Base-by-base conservation (phyloP, 306 rosid species). In the Neltuma alba region DNA sequence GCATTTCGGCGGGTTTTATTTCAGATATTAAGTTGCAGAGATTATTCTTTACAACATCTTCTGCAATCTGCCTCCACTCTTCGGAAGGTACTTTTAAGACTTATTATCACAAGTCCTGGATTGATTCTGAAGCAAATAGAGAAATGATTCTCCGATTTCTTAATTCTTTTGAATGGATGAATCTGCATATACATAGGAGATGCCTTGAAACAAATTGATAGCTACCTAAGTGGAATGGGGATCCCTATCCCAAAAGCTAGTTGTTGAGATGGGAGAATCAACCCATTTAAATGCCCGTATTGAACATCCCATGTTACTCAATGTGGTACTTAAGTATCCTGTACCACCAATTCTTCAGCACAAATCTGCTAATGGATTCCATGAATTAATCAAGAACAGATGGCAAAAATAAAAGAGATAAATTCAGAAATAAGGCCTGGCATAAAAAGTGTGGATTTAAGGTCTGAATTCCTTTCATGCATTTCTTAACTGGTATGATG, bases 1-100 rank as follows among this genome's bases (percentile, higher is more conserved):
- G 97, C 95, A 37, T 94, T 92, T 82, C 89, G 97, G 57, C 89
- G 91, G 79, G 97, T 89, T 81, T 88, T 94, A 70, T 95, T 91
- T 81, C 97, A 94, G 70, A 83, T 93, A 78, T 84, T 92, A 84
- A 79, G 90, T 72, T 91, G 93, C 82, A 83, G 79, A 81, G 95
- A 94, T 70, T 83, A 78, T 81, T 76, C 72, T 40, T 80, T 88
- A 86, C 91, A 87, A 79, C 91, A 94, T 85, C 97, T 92, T 74
- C 87, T 94, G 87, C 91, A 88, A 79, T 94, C 97, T 78, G 92
- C 95, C 7, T 83, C 93, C 77, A 92, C 90, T 61, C 95, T 94
- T 67, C 95, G 97, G 25, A 94, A 92, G 97, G 99, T 94, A 84
- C 73, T 7, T 31, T 16, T 31, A 44, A 65, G 28, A 47, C 70